These are phyloP conservation scores for Penicillium chermesinum DNA, from an alignment of 495 filamentous ascomycete genomes.

Conservation along the genomic window DNA sequence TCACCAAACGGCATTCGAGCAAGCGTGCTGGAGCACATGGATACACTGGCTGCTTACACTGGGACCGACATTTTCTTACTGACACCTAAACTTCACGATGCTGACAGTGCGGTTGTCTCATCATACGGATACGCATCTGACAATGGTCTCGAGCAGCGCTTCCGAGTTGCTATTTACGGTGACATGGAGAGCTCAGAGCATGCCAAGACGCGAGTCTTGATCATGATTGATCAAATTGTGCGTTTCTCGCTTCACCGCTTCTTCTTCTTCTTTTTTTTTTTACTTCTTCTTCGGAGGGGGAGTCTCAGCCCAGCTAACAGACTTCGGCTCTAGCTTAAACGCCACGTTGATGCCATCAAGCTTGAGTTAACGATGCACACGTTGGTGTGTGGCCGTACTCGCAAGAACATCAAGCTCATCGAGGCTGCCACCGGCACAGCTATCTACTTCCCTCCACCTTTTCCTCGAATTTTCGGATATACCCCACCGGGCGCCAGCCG, in stretches of 20 bases:
- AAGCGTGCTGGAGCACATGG: conserved; percentile 76
- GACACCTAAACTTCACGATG: conserved; percentile 63
- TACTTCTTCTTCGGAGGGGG: too few relatives aligned
- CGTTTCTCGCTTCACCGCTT: conserved; percentile 28
- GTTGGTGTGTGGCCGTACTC: conserved; percentile 80
- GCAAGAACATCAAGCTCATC: conserved; percentile 95
- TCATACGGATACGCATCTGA: conserved; percentile 65
- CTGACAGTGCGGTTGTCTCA: conserved; percentile 46
- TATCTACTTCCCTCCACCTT: conserved; percentile 95
- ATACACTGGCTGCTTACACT: conserved; percentile 75
- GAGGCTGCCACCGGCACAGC: conserved; percentile 90
- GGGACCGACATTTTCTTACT: conserved; percentile 95
- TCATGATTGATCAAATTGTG: conserved; percentile 97
- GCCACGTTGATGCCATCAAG: conserved; percentile 73
- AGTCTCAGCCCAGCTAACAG: conserved; percentile 36
- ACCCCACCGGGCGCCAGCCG: conserved; percentile 70
- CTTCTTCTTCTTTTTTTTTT: too few relatives aligned
- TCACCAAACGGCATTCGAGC: conserved; percentile 58
- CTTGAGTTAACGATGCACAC: conserved; percentile 86
- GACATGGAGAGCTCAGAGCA: conserved; percentile 94
- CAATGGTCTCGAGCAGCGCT: conserved; percentile 67
- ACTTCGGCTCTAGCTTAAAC: conserved; percentile 69
- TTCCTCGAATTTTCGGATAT: conserved; percentile 84
- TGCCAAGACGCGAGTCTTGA: conserved; percentile 90
- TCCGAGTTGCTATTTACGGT: conserved; percentile 89